A percentile compares a stretch with the other conserved stretches of the same genome.
Evolutionary conservation across 805 yeast species (phyloP).

Genomic region (Kodamaea leandrae): DNA sequence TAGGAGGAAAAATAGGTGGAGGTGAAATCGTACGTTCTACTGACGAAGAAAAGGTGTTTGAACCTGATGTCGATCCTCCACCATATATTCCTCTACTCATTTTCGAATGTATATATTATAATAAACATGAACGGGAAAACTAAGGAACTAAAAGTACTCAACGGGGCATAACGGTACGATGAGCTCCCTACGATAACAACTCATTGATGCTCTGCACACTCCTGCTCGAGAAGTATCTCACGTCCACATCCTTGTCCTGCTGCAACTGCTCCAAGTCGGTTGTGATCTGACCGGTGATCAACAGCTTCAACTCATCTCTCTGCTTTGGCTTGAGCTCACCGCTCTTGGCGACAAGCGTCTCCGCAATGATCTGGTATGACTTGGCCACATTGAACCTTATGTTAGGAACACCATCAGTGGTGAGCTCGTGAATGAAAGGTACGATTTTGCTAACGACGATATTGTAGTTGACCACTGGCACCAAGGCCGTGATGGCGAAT

Average conservation of each 20-base stretch:
- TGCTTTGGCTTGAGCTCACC: constrained; percentile 1
- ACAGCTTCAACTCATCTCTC: constrained; percentile 24
- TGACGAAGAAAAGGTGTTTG: too few relatives aligned
- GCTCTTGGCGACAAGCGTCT: constrained; percentile 38
- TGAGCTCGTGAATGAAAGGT: constrained; percentile 74
- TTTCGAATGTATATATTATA: constrained; percentile 8
- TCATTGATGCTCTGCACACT: constrained; percentile 43
- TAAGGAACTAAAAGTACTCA: constrained; percentile 7
- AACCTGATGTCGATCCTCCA: too few relatives aligned
- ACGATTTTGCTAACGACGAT: constrained; percentile 63
- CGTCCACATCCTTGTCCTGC: constrained; percentile 83
- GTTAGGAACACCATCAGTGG: constrained; percentile 86
- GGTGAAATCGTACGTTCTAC: too few relatives aligned
- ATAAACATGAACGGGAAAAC: constrained; percentile 5
- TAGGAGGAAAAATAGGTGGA: too few relatives aligned
- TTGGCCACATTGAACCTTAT: constrained; percentile 94
- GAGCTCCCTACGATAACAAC: constrained; percentile 10
- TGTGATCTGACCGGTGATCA: constrained; percentile 46
- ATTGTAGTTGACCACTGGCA: constrained; percentile 61
- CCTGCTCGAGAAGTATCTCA: constrained; percentile 76
- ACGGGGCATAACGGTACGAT: not conserved
- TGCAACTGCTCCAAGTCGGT: constrained; percentile 65
- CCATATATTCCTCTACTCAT: not conserved
- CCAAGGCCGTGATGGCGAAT: constrained; percentile 79
- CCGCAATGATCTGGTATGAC: constrained; percentile 62